Evolutionary conservation across 2,329 filamentous ascomycete species (phyloP), one percentile per base, ranked within the genome.

Genomic region (Chaetomium sp.): DNA sequence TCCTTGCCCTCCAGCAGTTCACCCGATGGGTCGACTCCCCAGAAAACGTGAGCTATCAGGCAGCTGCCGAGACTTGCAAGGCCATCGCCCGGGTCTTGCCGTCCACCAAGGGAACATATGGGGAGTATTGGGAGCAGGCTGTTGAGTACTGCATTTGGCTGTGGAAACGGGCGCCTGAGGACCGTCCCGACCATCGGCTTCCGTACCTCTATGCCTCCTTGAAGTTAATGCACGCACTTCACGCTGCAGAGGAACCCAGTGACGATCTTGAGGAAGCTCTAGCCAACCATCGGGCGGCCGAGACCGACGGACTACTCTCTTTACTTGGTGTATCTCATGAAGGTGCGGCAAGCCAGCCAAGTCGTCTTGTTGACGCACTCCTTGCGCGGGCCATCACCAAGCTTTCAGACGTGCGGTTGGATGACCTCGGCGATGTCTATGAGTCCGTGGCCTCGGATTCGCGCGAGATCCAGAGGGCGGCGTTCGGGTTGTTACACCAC

Each of bases 231-330:
- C 76, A 76, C 12, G 75, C 76, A 0, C 68, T 97, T 2, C 80
- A 84, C 59, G 75, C 74, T 2, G 70, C 92, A 0, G 76, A 83
- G 14, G 87, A 91, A 14, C 79, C 86, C 2, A 96, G 96, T 60
- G 92, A 97, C 60, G 92, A 97, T 67, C 77, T 96, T 0, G 73
- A 84, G 11, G 91, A 96, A 65, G 83, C 84, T 0, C 79, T 92
- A 66, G 79, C 79, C 52, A 79, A 85, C 10, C 78, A 79, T 8
- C 75, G 80, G n/a, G 70, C 78, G 14, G 69, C 71, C 0, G 79
- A 86, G 40, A 80, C 81, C 1, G 68, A 73, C 4, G 81, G 79
- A 0, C 67, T 94, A 3, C 70, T 91, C 12, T 73, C 78, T 7
- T 73, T 91, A 0, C 79, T 95, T 19, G 83, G 82, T 44, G 64